Percentiles rank a stretch among this genome's conserved stretches.
Conservation (phyloP, 202 grass and related monocot genomes). For the Panicum hallii region DNA sequence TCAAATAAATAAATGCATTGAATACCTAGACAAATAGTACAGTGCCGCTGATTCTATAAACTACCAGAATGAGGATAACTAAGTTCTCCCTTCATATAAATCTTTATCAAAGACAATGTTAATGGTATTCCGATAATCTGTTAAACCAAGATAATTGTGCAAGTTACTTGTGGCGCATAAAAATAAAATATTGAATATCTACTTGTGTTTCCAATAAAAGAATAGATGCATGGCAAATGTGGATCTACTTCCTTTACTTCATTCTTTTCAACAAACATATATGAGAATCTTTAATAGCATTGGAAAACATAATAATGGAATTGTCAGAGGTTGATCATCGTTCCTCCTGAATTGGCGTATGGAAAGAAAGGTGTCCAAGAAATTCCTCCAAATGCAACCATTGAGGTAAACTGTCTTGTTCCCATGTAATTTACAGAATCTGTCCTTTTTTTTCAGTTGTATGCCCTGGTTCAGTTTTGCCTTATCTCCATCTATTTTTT, state of each 20-base stretch:
- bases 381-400: slow-evolving; percentile 95
- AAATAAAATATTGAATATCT: slow-evolving; percentile 19
- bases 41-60: slow-evolving; percentile 8
- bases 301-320: slow-evolving; percentile 5
- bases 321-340: slow-evolving; percentile 85
- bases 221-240: slow-evolving; percentile 11
- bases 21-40: not conserved
- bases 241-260: not conserved
- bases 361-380: slow-evolving; percentile 96
- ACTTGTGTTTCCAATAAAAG: slow-evolving; percentile 6
- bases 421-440: not conserved
- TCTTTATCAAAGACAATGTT: slow-evolving; percentile 17
- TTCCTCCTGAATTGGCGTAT: slow-evolving; percentile 91
- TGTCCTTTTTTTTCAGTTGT: not conserved
- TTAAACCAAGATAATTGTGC: slow-evolving; percentile 13
- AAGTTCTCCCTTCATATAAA: slow-evolving; percentile 19
- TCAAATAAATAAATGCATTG: not conserved
- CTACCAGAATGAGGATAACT: not conserved
- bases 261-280: slow-evolving; percentile 9
- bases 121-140: slow-evolving; percentile 5
- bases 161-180: not conserved
- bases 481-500: not conserved
- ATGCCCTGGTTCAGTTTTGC: slow-evolving; percentile 5
- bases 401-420: slow-evolving; percentile 69
- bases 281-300: slow-evolving; percentile 11